A percentile compares a stretch with the other conserved stretches of the same genome.
phyloP scores from a whole-genome alignment of 495 filamentous ascomycete genomes.

The Hypoxylon lenormandii region DNA sequence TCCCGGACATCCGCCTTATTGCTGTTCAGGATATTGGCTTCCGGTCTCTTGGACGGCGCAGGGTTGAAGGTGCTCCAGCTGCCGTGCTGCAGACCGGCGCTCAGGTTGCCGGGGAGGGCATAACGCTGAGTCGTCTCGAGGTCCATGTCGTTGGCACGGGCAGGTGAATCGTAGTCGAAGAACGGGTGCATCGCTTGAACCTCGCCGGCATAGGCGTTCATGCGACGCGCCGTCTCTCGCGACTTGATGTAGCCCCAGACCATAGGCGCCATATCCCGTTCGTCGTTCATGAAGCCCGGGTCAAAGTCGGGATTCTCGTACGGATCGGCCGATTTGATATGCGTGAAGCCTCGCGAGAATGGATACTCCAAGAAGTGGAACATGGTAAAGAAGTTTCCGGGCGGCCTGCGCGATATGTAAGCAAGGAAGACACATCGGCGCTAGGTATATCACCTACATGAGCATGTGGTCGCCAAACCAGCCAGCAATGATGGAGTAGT shows the following conservation, averaged over 20 bases:
- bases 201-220: slow-evolving; percentile 83
- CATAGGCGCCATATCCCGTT: slow-evolving; percentile 84
- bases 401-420: slow-evolving; percentile 58
- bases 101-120: slow-evolving; percentile 77
- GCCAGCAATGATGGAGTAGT: slow-evolving; percentile 77
- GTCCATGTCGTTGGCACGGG: slow-evolving; percentile 77
- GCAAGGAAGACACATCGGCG: neutral
- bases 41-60: slow-evolving; percentile 58
- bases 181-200: slow-evolving; percentile 74
- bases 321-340: slow-evolving; percentile 76
- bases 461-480: slow-evolving; percentile 78
- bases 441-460: slow-evolving; percentile 53
- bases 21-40: slow-evolving; percentile 61
- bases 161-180: slow-evolving; percentile 75
- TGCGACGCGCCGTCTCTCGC: slow-evolving; percentile 81
- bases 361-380: slow-evolving; percentile 89
- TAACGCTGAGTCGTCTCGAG: slow-evolving; percentile 79
- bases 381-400: slow-evolving; percentile 87
- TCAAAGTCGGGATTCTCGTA: slow-evolving; percentile 84
- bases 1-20: slow-evolving; percentile 67
- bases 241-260: slow-evolving; percentile 89
- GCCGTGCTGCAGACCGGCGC: slow-evolving; percentile 73
- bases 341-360: slow-evolving; percentile 78
- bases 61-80: slow-evolving; percentile 62
- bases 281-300: slow-evolving; percentile 86